phyloP scores from a whole-genome alignment of 2,329 filamentous ascomycete genomes.

The Arthrobotrys iridis region DNA sequence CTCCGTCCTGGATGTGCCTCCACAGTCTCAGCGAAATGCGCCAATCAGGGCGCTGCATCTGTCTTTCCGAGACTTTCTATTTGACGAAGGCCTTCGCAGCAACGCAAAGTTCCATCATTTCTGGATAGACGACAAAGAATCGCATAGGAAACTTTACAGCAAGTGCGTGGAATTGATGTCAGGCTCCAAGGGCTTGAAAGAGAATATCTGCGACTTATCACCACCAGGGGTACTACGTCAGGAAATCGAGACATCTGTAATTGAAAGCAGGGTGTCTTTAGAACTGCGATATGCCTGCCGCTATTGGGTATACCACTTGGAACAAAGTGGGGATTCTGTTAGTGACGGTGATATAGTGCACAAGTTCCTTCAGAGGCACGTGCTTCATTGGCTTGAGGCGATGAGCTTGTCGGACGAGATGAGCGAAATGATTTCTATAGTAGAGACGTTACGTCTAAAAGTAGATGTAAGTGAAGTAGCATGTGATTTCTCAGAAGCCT shows the following conservation, averaged over 20 bases:
- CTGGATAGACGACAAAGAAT: slow-evolving; percentile 20
- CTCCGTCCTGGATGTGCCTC: slow-evolving; percentile 22
- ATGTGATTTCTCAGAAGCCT: neutral
- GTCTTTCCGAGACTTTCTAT: slow-evolving; percentile 33
- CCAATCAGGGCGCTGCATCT: slow-evolving; percentile 26
- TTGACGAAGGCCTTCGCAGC: neutral
- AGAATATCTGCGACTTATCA: slow-evolving; percentile 8
- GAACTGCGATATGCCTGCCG: slow-evolving; percentile 22
- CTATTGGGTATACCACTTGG: slow-evolving; percentile 27
- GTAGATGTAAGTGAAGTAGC: slow-evolving; percentile 21
- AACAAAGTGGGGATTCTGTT: slow-evolving; percentile 21
- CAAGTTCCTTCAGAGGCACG: slow-evolving; percentile 59
- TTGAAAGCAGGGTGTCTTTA: neutral
- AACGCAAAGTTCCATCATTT: slow-evolving; percentile 1
- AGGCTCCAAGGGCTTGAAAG: neutral
- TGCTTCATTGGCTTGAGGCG: slow-evolving; percentile 62
- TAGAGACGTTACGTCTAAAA: neutral
- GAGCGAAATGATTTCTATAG: slow-evolving; percentile 51
- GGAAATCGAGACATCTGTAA: slow-evolving; percentile 12
- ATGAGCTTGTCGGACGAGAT: slow-evolving; percentile 59
- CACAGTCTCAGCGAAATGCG: neutral
- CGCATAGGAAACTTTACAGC: neutral
- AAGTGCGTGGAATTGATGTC: slow-evolving; percentile 27
- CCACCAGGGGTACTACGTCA: neutral
- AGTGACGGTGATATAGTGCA: slow-evolving; percentile 58